These are phyloP conservation scores for Cucumis hystrix DNA, from an alignment of 306 rosid species.

Conservation along the genomic window DNA sequence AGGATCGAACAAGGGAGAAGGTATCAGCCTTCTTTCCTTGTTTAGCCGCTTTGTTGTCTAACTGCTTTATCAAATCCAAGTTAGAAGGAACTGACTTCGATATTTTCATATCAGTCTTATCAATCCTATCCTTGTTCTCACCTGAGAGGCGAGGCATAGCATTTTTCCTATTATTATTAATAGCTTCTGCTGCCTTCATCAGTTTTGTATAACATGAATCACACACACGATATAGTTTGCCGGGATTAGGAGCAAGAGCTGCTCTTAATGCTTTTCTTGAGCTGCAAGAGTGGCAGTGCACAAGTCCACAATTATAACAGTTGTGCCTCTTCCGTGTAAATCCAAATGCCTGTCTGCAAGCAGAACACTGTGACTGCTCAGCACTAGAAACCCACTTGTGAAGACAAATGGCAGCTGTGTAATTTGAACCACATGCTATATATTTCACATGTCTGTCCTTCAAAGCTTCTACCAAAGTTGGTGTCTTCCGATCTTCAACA, in stretches of 20 bases:
- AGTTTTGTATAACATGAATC: slow-evolving; percentile 78
- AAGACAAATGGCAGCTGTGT: slow-evolving; percentile 92
- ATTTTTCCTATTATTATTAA: slow-evolving; percentile 42
- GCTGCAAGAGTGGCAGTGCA: slow-evolving; percentile 97
- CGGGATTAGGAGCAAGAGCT: slow-evolving; percentile 76
- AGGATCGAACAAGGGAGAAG: slow-evolving; percentile 61
- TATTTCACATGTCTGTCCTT: slow-evolving; percentile 84
- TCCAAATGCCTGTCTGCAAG: slow-evolving; percentile 97
- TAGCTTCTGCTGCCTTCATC: slow-evolving; percentile 71
- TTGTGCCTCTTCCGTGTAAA: slow-evolving; percentile 96
- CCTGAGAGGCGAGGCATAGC: slow-evolving; percentile 78
- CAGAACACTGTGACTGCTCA: slow-evolving; percentile 93
- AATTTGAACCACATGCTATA: slow-evolving; percentile 84
- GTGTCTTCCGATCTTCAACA: slow-evolving; percentile 83
- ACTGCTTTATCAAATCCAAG: slow-evolving; percentile 87
- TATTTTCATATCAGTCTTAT: slow-evolving; percentile 61
- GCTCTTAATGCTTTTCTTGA: slow-evolving; percentile 88
- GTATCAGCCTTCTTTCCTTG: slow-evolving; percentile 88
- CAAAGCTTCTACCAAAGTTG: slow-evolving; percentile 75
- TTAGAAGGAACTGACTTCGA: slow-evolving; percentile 74
- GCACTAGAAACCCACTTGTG: slow-evolving; percentile 96
- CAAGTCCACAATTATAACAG: slow-evolving; percentile 98
- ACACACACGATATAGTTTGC: slow-evolving; percentile 84
- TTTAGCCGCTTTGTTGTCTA: slow-evolving; percentile 88
- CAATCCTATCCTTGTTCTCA: slow-evolving; percentile 91